Conservation (phyloP, 2,329 filamentous ascomycete genomes). For the Ascochyta lentis region DNA sequence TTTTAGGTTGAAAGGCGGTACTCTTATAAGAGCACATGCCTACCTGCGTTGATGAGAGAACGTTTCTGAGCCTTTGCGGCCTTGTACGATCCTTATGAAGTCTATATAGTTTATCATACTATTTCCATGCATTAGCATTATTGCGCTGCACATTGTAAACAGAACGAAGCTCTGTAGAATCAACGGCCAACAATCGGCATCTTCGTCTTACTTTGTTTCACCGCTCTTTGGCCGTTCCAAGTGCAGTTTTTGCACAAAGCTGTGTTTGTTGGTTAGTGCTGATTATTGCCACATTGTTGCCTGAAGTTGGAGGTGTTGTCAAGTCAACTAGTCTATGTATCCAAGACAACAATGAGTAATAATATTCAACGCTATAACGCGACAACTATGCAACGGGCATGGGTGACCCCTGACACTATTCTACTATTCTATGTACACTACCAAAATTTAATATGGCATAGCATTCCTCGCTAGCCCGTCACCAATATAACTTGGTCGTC, state of each 20-base stretch:
- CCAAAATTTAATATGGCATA: constrained; percentile 17
- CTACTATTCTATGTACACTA: constrained; percentile 11
- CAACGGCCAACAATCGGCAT: constrained; percentile 14
- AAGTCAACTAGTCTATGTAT: constrained; percentile 14
- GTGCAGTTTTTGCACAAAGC: not conserved
- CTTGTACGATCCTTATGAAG: constrained; percentile 12
- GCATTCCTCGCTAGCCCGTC: constrained; percentile 24
- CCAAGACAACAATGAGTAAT: constrained; percentile 21
- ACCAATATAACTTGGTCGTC: constrained; percentile 34
- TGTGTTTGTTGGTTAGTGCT: not conserved
- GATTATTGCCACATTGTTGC: constrained; percentile 1
- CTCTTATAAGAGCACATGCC: not conserved
- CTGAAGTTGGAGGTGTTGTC: constrained; percentile 18
- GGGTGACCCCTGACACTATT: constrained; percentile 14
- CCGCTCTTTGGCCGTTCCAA: constrained; percentile 13
- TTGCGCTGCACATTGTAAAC: constrained; percentile 6
- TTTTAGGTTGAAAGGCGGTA: constrained; percentile 7
- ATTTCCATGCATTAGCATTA: not conserved
- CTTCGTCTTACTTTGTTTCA: not conserved
- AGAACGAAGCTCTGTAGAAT: not conserved
- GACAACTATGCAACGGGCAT: constrained; percentile 17
- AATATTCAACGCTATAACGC: constrained; percentile 20
- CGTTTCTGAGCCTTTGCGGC: not conserved
- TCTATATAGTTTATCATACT: not conserved
- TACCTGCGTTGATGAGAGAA: constrained; percentile 1